Percentiles rank a stretch among this genome's conserved stretches.
Conservation (phyloP, 805 yeast genomes). For the Wickerhamomyces silvicola region DNA sequence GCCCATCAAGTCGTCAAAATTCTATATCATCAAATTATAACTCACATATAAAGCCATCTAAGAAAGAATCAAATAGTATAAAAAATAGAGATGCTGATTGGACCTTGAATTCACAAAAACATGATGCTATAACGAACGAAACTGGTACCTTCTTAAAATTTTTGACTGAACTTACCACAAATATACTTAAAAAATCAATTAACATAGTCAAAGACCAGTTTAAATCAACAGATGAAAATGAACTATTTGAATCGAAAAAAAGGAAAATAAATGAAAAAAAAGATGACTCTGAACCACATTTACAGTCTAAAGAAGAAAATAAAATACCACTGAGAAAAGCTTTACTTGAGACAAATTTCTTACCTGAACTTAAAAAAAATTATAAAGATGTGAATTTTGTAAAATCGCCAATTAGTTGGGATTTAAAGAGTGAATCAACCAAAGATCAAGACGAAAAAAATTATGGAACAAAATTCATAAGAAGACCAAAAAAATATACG, state of each 20-base stretch:
- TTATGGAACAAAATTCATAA: slow-evolving; percentile 33
- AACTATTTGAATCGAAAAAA: slow-evolving; percentile 6
- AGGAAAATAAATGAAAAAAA: slow-evolving; percentile 2
- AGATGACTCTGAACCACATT: not conserved
- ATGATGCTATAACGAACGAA: slow-evolving; percentile 15
- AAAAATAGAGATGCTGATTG: too few relatives aligned
- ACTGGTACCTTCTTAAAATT: slow-evolving; percentile 6
- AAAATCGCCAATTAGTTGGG: slow-evolving; percentile 19
- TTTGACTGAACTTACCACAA: slow-evolving; percentile 1
- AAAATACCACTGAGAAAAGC: slow-evolving; percentile 8
- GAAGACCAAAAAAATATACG: slow-evolving; percentile 14
- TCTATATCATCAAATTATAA: too few relatives aligned
- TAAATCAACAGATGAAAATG: slow-evolving; percentile 2
- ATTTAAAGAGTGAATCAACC: slow-evolving; percentile 5
- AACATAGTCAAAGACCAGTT: not conserved
- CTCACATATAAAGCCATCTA: too few relatives aligned
- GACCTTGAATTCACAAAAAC: slow-evolving; percentile 4
- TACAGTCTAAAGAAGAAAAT: not conserved
- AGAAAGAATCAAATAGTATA: not conserved
- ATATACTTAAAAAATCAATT: slow-evolving; percentile 1
- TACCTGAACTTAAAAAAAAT: slow-evolving; percentile 9
- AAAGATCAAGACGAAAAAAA: slow-evolving; percentile 8
- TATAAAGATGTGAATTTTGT: slow-evolving; percentile 13
- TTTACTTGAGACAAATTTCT: slow-evolving; percentile 6
- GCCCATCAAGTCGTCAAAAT: too few relatives aligned